Conservation (phyloP, 2,329 filamentous ascomycete species). For the Alternaria postmessia region DNA sequence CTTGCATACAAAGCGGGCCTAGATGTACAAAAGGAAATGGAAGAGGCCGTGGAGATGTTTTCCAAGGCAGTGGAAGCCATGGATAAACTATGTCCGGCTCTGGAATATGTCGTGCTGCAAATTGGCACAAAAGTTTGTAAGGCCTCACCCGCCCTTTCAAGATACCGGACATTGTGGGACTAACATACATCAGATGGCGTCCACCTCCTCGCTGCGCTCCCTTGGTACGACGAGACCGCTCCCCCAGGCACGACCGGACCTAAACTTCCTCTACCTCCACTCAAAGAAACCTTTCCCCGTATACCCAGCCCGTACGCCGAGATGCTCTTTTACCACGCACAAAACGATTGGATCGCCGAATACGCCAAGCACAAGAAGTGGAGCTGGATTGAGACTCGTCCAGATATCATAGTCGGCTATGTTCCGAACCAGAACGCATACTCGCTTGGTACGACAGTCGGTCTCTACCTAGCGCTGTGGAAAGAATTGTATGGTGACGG, state of each 20-base stretch:
- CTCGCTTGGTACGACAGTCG: constrained; percentile 47
- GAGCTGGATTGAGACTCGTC: constrained; percentile 53
- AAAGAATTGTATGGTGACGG: constrained; percentile 50
- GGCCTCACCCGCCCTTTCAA: background rate
- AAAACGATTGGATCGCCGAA: constrained; percentile 50
- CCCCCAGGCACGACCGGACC: constrained; percentile 12
- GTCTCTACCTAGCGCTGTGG: constrained; percentile 50
- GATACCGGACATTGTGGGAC: background rate
- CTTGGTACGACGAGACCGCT: constrained; percentile 12
- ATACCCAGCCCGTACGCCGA: constrained; percentile 42
- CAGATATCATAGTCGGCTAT: constrained; percentile 55
- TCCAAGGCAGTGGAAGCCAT: constrained; percentile 48
- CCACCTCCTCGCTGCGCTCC: constrained; percentile 50
- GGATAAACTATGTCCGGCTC: constrained; percentile 27
- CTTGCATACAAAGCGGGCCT: constrained; percentile 55
- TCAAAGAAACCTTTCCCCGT: constrained; percentile 19
- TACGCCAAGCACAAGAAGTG: constrained; percentile 48
- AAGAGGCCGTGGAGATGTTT: constrained; percentile 55
- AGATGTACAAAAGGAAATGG: constrained; percentile 50
- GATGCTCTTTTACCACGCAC: constrained; percentile 53
- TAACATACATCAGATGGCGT: constrained; percentile 47
- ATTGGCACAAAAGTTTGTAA: constrained; percentile 49
- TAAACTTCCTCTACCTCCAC: constrained; percentile 9
- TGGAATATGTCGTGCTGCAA: constrained; percentile 44
- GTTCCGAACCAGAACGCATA: constrained; percentile 54